Percentiles rank a stretch among this genome's conserved stretches.
phyloP scores from a whole-genome alignment of 768 basidiomycete species.

The Leccinum fibrillosum region DNA sequence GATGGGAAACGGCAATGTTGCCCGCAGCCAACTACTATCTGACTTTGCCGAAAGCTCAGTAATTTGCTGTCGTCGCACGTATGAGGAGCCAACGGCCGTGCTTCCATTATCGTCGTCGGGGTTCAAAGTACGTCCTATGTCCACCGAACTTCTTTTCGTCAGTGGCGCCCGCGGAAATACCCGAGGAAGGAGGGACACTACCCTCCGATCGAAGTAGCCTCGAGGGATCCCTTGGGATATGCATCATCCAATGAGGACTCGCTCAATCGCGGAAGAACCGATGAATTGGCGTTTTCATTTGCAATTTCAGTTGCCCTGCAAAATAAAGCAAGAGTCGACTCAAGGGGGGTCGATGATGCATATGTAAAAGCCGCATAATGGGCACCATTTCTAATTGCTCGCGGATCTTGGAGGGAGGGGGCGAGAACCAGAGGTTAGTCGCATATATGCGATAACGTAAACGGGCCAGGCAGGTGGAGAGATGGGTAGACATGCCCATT shows the following conservation, averaged over 20 bases:
- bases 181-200: neutral
- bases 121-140: neutral
- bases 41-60: neutral
- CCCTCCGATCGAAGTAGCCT: neutral
- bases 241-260: neutral
- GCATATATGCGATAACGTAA: constrained; percentile 17
- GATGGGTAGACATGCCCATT: neutral
- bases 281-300: neutral
- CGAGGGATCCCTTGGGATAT: neutral
- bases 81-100: neutral
- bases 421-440: constrained; percentile 2
- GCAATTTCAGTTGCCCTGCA: neutral
- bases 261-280: neutral
- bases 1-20: neutral
- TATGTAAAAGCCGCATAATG: neutral
- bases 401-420: neutral
- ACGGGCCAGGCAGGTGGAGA: neutral
- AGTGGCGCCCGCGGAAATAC: neutral
- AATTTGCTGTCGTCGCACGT: constrained; percentile 6
- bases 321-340: neutral
- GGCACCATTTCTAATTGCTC: neutral
- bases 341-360: neutral
- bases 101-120: neutral
- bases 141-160: neutral
- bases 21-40: neutral